These are phyloP conservation scores for Ceratobasidium sp. DNA, from an alignment of 1,284 basidiomycete genomes.

Conservation along the genomic window DNA sequence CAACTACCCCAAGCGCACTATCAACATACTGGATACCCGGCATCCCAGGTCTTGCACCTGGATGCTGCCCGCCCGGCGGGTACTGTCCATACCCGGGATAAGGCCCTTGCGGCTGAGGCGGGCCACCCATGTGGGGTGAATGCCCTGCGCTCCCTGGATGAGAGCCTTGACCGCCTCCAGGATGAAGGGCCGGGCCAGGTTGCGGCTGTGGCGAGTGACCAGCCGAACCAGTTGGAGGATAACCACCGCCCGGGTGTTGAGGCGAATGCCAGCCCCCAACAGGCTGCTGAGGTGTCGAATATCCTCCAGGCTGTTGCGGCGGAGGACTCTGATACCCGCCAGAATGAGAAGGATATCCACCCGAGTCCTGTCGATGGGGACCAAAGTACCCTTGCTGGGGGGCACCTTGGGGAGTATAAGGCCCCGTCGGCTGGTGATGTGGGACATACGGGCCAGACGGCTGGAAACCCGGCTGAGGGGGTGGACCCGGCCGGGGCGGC, in stretches of 20 bases:
- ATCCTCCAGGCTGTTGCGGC: conserved; percentile 10
- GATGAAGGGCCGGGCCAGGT: neutral
- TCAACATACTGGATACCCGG: conserved; percentile 35
- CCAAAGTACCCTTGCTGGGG: conserved; percentile 19
- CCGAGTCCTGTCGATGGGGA: neutral
- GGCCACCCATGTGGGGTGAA: neutral
- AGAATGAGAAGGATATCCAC: conserved; percentile 4
- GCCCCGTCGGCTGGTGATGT: conserved; percentile 20
- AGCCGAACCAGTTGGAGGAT: conserved; percentile 8
- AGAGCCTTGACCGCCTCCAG: neutral
- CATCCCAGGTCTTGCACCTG: neutral
- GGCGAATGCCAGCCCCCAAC: neutral
- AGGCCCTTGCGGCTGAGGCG: neutral
- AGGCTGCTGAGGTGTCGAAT: neutral
- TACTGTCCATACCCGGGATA: neutral
- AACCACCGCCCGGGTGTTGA: neutral
- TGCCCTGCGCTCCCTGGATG: neutral
- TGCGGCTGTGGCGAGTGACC: neutral
- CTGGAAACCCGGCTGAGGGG: conserved; percentile 30
- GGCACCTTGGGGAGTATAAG: neutral
- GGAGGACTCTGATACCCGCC: conserved; percentile 17
- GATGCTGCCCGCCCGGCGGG: neutral
- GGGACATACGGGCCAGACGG: conserved; percentile 17
- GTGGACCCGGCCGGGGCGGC: conserved; percentile 13
- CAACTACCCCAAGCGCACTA: conserved; percentile 17